Evolutionary conservation across 768 basidiomycete species (phyloP).

Genomic region (Clitopilus hobsonii): DNA sequence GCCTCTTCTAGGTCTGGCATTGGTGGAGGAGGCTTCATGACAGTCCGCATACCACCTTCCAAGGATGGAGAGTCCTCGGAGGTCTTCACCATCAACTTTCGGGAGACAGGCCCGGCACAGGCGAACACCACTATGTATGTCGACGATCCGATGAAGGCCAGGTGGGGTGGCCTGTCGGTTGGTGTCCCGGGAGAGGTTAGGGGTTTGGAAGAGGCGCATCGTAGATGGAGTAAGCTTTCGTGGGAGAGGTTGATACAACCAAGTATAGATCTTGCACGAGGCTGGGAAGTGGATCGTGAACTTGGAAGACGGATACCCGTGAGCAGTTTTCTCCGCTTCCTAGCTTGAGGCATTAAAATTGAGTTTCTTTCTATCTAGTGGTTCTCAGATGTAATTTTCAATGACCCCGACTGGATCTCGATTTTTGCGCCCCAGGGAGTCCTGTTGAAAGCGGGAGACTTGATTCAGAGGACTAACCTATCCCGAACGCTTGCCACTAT

Average conservation of each 20-base stretch:
- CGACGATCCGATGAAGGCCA: slow-evolving; percentile 45
- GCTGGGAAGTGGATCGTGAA: slow-evolving; percentile 78
- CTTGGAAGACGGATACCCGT: slow-evolving; percentile 71
- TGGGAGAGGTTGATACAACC: slow-evolving; percentile 82
- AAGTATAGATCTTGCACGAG: slow-evolving; percentile 65
- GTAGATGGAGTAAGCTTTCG: slow-evolving; percentile 73
- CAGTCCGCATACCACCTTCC: slow-evolving; percentile 65
- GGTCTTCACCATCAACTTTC: slow-evolving; percentile 78
- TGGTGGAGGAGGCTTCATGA: slow-evolving; percentile 88
- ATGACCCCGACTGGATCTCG: slow-evolving; percentile 69
- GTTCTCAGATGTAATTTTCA: slow-evolving; percentile 54
- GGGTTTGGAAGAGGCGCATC: slow-evolving; percentile 81
- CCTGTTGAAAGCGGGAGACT: slow-evolving; percentile 71
- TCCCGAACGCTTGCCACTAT: slow-evolving; percentile 73
- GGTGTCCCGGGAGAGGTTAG: slow-evolving; percentile 89
- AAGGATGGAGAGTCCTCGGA: slow-evolving; percentile 40
- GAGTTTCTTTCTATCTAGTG: too few species aligned
- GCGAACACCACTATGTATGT: slow-evolving; percentile 78
- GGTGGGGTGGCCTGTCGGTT: slow-evolving; percentile 79
- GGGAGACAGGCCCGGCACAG: slow-evolving; percentile 77
- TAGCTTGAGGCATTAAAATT: too few species aligned
- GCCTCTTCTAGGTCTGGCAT: slow-evolving; percentile 52
- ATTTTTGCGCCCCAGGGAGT: slow-evolving; percentile 78
- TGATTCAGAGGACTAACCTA: slow-evolving; percentile 66
- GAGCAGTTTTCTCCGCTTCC: too few species aligned